A percentile compares a stretch with the other conserved stretches of the same genome.
Conservation (phyloP, 768 basidiomycete genomes). For the Kwoniella pini region DNA sequence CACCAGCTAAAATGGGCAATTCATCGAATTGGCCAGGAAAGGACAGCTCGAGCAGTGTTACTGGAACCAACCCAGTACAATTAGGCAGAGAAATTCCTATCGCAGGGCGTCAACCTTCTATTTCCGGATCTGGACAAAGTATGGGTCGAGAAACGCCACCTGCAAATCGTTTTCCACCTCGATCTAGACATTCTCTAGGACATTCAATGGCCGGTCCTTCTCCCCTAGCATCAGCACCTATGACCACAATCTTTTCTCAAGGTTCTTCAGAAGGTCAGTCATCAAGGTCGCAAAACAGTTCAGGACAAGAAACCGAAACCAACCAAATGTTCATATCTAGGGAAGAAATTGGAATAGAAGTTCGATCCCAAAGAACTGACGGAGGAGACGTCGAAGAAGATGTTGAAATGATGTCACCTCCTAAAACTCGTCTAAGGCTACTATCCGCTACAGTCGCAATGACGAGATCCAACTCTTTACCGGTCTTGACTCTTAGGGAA, state of each 20-base stretch:
- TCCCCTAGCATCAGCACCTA: conserved; percentile 32
- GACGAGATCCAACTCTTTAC: conserved; percentile 45
- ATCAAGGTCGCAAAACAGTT: conserved; percentile 21
- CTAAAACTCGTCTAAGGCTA: conserved; percentile 1
- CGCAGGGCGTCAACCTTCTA: background rate
- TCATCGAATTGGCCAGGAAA: conserved; percentile 16
- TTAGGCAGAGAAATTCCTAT: background rate
- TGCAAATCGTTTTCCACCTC: conserved; percentile 14
- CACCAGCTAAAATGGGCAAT: conserved; percentile 17
- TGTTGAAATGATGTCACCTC: background rate
- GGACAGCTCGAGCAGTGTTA: conserved; percentile 3
- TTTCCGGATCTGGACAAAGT: background rate
- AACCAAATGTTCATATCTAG: conserved; percentile 13
- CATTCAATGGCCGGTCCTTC: conserved; percentile 19
- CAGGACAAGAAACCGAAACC: conserved; percentile 1
- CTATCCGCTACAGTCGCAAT: conserved; percentile 37
- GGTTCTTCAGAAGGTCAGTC: conserved; percentile 16
- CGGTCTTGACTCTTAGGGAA: conserved; percentile 45
- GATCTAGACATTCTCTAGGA: conserved; percentile 23
- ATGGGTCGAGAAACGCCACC: conserved; percentile 7
- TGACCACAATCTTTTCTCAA: conserved; percentile 36
- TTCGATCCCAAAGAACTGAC: background rate
- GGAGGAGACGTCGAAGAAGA: conserved; percentile 1
- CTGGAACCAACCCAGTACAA: background rate
- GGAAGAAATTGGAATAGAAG: conserved; percentile 8